Evolutionary conservation across 1,284 basidiomycete species (phyloP).

Genomic region (Ganoderma sinense): DNA sequence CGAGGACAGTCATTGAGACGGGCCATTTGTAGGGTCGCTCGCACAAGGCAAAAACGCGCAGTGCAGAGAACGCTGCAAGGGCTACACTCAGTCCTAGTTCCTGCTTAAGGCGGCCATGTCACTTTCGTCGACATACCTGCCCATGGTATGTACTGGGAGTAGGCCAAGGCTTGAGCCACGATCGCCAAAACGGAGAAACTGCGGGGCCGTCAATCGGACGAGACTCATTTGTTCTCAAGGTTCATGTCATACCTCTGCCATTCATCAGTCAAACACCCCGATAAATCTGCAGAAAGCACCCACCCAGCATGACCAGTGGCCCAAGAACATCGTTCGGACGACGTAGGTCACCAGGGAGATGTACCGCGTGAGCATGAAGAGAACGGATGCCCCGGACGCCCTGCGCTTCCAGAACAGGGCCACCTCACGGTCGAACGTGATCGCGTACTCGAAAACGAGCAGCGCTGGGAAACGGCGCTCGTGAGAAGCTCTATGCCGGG

Average conservation of each 20-base stretch:
- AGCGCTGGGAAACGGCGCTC: neutral
- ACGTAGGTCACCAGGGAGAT: neutral
- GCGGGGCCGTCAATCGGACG: neutral
- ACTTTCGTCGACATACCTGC: neutral
- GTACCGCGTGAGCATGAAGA: constrained; percentile 10
- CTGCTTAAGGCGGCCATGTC: too few relatives aligned
- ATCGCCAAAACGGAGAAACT: neutral
- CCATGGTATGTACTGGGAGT: constrained; percentile 1
- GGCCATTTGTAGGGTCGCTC: neutral
- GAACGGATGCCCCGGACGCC: neutral
- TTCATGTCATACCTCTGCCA: neutral
- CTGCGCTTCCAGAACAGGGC: neutral
- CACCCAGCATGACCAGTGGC: neutral
- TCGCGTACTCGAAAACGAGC: neutral
- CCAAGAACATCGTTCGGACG: neutral
- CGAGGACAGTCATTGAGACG: neutral
- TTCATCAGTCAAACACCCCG: neutral
- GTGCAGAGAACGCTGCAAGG: neutral
- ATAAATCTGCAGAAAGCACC: neutral
- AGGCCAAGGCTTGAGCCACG: neutral
- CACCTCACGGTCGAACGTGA: constrained; percentile 7
- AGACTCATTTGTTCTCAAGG: neutral
- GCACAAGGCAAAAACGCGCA: constrained; percentile 3
- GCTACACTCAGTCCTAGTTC: too few relatives aligned
- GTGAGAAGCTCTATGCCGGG: neutral